These are phyloP conservation scores for Rhynchosporium agropyri DNA, from an alignment of 2,329 filamentous ascomycete species.

Conservation along the genomic window DNA sequence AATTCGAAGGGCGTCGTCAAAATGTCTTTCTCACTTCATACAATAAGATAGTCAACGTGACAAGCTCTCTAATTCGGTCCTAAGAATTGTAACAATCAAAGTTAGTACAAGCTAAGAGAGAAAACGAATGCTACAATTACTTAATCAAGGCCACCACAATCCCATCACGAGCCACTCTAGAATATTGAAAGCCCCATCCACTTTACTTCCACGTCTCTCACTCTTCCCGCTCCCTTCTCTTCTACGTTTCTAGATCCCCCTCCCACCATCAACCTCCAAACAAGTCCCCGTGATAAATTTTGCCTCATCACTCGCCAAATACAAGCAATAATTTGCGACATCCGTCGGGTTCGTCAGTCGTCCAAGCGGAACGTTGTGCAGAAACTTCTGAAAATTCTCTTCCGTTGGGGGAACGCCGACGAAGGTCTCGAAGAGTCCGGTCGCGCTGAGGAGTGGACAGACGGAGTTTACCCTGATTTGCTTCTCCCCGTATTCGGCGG, in stretches of 20 bases:
- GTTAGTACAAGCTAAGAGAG: no score
- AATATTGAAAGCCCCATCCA: no score
- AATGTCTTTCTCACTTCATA: no score
- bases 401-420: constrained; percentile 64
- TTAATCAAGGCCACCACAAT: no score
- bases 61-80: no score
- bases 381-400: constrained; percentile 59
- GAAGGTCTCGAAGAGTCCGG: constrained; percentile 58
- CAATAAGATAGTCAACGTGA: no score
- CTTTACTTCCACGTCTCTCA: no score
- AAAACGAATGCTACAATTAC: no score
- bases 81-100: no score
- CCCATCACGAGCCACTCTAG: no score
- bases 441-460: constrained; percentile 68
- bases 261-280: constrained; percentile 64
- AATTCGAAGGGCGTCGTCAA: no score
- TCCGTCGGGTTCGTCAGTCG: constrained; percentile 62
- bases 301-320: constrained; percentile 71
- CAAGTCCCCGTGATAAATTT: constrained; percentile 74
- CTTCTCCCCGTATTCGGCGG: constrained; percentile 71
- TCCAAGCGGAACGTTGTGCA: constrained; percentile 57
- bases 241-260: constrained; percentile 38
- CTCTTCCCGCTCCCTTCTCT: no score
- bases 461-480: constrained; percentile 75
- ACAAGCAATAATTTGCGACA: constrained; percentile 71